Evolutionary conservation across 225 moss, liverwort and hornwort genomes (phyloP).

Genomic region (Asterella californica): DNA sequence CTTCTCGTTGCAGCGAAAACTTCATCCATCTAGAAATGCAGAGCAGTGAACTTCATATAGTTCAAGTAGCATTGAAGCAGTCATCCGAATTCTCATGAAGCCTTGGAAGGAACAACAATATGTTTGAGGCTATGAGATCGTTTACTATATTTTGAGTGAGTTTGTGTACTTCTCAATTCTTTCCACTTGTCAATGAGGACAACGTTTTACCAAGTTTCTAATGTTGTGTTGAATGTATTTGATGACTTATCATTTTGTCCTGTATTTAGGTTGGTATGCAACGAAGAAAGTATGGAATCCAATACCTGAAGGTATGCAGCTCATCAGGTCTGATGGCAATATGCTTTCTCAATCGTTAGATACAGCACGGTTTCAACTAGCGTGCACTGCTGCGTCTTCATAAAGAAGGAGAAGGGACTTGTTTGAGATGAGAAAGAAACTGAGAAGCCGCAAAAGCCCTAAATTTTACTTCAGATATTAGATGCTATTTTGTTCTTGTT

Average conservation of each 20-base stretch:
- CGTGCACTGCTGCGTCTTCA: background rate
- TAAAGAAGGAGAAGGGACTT: background rate
- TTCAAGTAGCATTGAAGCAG: too few species aligned
- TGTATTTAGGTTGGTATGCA: slow-evolving; percentile 26
- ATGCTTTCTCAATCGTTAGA: background rate
- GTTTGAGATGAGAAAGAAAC: background rate
- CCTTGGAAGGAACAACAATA: too few species aligned
- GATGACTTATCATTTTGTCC: background rate
- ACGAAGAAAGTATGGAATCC: slow-evolving; percentile 27
- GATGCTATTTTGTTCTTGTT: background rate
- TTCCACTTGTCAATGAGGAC: too few species aligned
- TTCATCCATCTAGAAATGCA: too few species aligned
- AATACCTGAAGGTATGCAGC: slow-evolving; percentile 42
- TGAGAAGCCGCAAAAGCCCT: background rate
- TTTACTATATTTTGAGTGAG: too few species aligned
- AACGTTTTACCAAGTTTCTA: too few species aligned
- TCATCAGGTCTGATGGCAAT: background rate
- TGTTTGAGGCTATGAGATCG: too few species aligned
- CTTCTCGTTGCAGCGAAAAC: too few species aligned
- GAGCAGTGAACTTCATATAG: too few species aligned
- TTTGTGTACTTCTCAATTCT: too few species aligned
- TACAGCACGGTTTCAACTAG: background rate
- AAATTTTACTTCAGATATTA: background rate
- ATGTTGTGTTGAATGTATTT: background rate
- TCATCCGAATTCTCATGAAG: too few species aligned